These are phyloP conservation scores for Ceratobasidium sp. DNA, from an alignment of 1,284 basidiomycete genomes.

Conservation along the genomic window DNA sequence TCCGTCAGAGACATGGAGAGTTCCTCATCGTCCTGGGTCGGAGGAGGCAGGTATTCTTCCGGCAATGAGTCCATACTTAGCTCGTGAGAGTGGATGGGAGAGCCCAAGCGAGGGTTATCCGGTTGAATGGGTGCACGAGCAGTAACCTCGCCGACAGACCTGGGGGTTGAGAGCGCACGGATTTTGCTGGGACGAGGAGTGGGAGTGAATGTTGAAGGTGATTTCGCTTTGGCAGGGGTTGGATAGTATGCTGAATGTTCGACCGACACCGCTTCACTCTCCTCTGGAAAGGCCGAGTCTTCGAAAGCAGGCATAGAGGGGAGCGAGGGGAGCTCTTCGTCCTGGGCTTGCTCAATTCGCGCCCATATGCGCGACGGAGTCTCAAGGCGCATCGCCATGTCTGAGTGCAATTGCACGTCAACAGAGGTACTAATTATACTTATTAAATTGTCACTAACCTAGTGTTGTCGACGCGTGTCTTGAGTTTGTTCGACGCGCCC, in stretches of 20 bases:
- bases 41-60: conserved; percentile 27
- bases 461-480: conserved; percentile 34
- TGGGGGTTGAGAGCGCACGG: conserved; percentile 26
- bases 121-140: conserved; percentile 24
- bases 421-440: not conserved
- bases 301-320: conserved; percentile 35
- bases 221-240: conserved; percentile 25
- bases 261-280: conserved; percentile 18
- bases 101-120: conserved; percentile 4
- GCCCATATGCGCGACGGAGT: conserved; percentile 38
- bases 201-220: conserved; percentile 28
- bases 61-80: conserved; percentile 2
- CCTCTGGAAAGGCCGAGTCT: conserved; percentile 35
- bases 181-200: conserved; percentile 31
- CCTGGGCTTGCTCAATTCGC: conserved; percentile 33
- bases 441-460: conserved; percentile 16
- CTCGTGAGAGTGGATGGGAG: conserved; percentile 24
- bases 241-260: conserved; percentile 34
- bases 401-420: not conserved
- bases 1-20: conserved; percentile 29
- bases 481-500: conserved; percentile 23
- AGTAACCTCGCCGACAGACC: conserved; percentile 24
- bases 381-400: conserved; percentile 36
- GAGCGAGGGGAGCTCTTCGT: conserved; percentile 32
- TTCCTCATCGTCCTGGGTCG: conserved; percentile 20